phyloP scores from a whole-genome alignment of 257 asterid species.

The Voacanga thouarsii region DNA sequence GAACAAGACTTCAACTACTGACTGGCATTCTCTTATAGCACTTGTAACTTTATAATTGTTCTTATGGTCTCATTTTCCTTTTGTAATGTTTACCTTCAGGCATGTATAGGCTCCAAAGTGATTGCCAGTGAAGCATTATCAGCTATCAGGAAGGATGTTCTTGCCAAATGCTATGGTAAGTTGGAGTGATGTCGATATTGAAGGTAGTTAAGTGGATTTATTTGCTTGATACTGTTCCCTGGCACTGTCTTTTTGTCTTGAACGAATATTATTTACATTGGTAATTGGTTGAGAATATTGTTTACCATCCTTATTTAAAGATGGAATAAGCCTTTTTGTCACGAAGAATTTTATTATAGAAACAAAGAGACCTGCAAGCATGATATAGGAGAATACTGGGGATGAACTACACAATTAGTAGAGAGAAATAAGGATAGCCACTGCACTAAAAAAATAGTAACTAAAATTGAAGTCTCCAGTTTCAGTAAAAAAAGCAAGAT shows the following conservation, averaged over 20 bases:
- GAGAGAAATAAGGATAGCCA: neutral
- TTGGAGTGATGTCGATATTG: neutral
- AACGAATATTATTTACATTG: neutral
- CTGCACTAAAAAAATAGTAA: too few relatives aligned
- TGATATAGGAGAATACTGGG: neutral
- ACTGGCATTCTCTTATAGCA: neutral
- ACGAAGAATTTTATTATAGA: neutral
- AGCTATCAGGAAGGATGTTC: conserved; percentile 96
- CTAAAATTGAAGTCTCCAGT: too few relatives aligned
- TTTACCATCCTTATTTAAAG: neutral
- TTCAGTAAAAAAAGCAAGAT: too few relatives aligned
- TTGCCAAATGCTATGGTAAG: conserved; percentile 98
- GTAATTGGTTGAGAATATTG: neutral
- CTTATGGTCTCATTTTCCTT: neutral
- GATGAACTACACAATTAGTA: neutral
- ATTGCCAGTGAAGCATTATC: conserved; percentile 96
- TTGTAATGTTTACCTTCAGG: conserved; percentile 44
- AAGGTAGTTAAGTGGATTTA: neutral
- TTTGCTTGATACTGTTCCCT: neutral
- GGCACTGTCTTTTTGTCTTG: neutral
- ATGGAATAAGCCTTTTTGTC: neutral
- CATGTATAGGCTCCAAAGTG: conserved; percentile 93
- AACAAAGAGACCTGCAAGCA: neutral
- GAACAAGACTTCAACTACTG: neutral
- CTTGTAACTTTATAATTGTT: neutral